Base-by-base conservation (phyloP, 306 rosid genomes). In the Alnus rubra region DNA sequence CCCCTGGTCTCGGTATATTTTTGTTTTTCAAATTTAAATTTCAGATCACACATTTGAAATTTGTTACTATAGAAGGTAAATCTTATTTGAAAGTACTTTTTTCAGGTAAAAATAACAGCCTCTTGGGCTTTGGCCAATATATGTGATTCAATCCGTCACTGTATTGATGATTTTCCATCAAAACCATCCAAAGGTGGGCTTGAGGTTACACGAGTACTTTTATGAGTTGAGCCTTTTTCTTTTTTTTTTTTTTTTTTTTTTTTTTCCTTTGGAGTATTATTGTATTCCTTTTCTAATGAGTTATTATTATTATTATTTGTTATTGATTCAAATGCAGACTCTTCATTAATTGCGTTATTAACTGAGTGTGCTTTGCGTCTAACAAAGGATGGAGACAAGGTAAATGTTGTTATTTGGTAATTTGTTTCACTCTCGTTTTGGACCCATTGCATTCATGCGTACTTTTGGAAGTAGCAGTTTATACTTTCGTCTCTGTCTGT, bases 121-220 rank as follows among this genome's bases (percentile, higher is more conserved):
- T 91, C 98, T 11, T 95, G 99, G 99, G 98, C 99, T 71, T 81
- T 95, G 91, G 99, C 97, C 83, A 95, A 95, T 83, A 81, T 95
- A 74, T 95, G 97, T 39, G 97, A 95, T 80, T 90, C 98, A 73
- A 79, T 92, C 73, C 84, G 89, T 76, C 89, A 86, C 80, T 76
- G 79, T 83, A 82, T 86, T 74, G 84, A 83, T 74, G 80, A 81
- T 69, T 84, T 83, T 79, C 81, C 83, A 3, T 81, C 70, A 19
- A 73, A 77, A 49, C 89, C 82, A 55, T 71, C 76, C 72, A 82
- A 33, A 79, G 97, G 98, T 94, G 82, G 80, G 93, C 74, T 80
- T 19, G 64, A 33, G 39, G 33, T 80, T 71, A 39, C 63, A 62
- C 45, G 67, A 51, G 12, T 79, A 64, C 31, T 79, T 71, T 74